Conservation (phyloP, 2,329 filamentous ascomycete genomes). For the Stylonectria norvegica region DNA sequence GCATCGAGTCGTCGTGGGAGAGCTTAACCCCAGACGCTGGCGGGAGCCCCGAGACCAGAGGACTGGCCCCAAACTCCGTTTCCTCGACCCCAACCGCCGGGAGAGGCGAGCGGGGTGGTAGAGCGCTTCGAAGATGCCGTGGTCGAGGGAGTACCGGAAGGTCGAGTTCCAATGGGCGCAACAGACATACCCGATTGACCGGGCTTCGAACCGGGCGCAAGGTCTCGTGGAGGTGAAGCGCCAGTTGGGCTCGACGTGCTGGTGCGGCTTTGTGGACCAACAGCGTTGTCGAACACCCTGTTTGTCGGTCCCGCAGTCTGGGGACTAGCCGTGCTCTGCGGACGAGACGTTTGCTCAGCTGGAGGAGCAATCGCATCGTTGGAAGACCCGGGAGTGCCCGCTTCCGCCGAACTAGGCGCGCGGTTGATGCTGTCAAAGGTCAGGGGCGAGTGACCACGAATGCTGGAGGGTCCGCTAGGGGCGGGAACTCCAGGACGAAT, state of each 20-base stretch:
- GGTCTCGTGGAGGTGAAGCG: constrained; percentile 71
- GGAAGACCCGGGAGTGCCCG: constrained; percentile 39
- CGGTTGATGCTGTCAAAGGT: constrained; percentile 62
- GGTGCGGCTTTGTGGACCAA: constrained; percentile 64
- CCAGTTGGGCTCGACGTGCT: constrained; percentile 79
- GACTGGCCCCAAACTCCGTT: constrained; percentile 83
- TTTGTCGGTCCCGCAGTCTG: constrained; percentile 56
- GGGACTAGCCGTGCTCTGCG: constrained; percentile 83
- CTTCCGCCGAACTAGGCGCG: constrained; percentile 35
- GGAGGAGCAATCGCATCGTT: constrained; percentile 48
- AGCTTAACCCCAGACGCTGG: constrained; percentile 93
- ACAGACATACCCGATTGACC: constrained; percentile 61
- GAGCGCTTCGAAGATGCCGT: constrained; percentile 66
- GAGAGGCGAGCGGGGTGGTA: constrained; percentile 89
- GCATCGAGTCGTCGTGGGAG: too few species aligned
- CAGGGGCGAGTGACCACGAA: constrained; percentile 76
- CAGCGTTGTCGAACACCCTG: constrained; percentile 59
- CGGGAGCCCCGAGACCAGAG: constrained; percentile 77
- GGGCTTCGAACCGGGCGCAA: constrained; percentile 51
- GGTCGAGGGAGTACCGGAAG: constrained; percentile 55
- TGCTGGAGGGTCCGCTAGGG: constrained; percentile 58
- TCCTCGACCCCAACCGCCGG: constrained; percentile 75
- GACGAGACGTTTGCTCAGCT: constrained; percentile 56
- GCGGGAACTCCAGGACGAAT: constrained; percentile 65
- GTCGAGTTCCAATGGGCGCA: constrained; percentile 90